These are phyloP conservation scores for Coelastrella sp. DNA, from an alignment of 139 green algal genomes.

Conservation along the genomic window DNA sequence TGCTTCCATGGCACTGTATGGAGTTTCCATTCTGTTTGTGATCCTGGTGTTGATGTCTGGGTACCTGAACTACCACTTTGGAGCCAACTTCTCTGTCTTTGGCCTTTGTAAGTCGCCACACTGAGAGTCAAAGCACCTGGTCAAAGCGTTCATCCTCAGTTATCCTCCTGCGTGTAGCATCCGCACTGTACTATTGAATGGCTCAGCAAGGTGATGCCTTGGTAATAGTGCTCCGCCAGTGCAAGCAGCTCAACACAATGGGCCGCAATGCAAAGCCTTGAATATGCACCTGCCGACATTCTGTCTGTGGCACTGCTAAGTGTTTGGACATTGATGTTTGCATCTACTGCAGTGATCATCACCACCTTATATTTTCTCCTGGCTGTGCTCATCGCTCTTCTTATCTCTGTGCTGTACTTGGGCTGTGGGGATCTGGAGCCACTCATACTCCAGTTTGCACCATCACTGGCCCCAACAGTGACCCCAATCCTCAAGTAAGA, in stretches of 20 bases:
- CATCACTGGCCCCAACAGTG: background rate
- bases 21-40: slow-evolving; percentile 40
- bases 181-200: no score
- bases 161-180: no score
- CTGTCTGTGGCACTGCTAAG: no score
- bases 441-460: slow-evolving; percentile 1
- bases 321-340: background rate
- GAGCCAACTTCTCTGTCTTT: slow-evolving; percentile 35
- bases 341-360: slow-evolving; percentile 24
- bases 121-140: no score
- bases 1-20: slow-evolving; percentile 41
- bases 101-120: background rate
- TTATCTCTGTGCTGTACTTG: slow-evolving; percentile 16
- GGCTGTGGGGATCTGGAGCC: slow-evolving; percentile 28
- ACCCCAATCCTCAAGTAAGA: slow-evolving; percentile 26
- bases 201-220: background rate
- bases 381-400: slow-evolving; percentile 11
- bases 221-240: background rate
- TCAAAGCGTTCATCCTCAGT: no score
- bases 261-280: background rate
- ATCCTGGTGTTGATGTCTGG: slow-evolving; percentile 16
- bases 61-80: slow-evolving; percentile 44
- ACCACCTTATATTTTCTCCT: slow-evolving; percentile 40
- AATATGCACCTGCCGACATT: no score
- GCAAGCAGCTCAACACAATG: background rate